phyloP scores from a whole-genome alignment of 225 moss, liverwort and hornwort genomes.

The Physcomitrellopsis africana region DNA sequence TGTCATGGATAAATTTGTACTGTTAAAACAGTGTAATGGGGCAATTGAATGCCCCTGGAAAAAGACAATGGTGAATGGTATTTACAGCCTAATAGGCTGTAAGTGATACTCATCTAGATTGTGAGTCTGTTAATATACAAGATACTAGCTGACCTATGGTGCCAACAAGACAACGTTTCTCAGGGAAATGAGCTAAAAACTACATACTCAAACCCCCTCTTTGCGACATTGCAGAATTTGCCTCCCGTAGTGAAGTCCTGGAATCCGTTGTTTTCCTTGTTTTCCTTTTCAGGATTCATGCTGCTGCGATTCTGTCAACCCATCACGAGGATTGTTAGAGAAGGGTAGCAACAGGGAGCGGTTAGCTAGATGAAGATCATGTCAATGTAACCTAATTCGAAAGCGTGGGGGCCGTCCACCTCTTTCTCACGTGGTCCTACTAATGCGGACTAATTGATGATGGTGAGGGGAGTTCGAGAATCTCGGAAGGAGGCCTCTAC shows the following conservation, averaged over 20 bases:
- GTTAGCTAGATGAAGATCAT: not conserved
- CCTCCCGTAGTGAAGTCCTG: slow-evolving; percentile 19
- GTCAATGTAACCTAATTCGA: not conserved
- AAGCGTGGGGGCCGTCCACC: not conserved
- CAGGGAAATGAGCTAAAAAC: not conserved
- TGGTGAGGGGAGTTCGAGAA: slow-evolving; percentile 70
- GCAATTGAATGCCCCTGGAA: not conserved
- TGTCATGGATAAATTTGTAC: not conserved
- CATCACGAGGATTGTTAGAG: not conserved
- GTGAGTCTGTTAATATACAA: slow-evolving; percentile 39
- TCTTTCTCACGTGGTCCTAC: not conserved
- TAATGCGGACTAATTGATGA: slow-evolving; percentile 56
- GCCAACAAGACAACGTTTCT: slow-evolving; percentile 18
- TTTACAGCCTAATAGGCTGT: slow-evolving; percentile 6
- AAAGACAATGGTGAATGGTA: slow-evolving; percentile 24
- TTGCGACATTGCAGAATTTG: slow-evolving; percentile 39
- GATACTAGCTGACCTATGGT: slow-evolving; percentile 11
- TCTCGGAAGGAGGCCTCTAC: slow-evolving; percentile 71
- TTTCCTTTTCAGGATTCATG: not conserved
- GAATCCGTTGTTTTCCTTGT: not conserved
- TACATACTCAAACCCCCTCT: not conserved
- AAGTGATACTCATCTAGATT: not conserved
- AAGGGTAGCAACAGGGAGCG: not conserved
- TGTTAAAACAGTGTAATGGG: slow-evolving; percentile 6
- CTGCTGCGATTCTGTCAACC: not conserved